Percentiles rank a stretch among this genome's conserved stretches.
These are phyloP conservation scores for Globisporangium acanthophoron DNA, from an alignment of 352 stramenopile species.

Conservation along the genomic window DNA sequence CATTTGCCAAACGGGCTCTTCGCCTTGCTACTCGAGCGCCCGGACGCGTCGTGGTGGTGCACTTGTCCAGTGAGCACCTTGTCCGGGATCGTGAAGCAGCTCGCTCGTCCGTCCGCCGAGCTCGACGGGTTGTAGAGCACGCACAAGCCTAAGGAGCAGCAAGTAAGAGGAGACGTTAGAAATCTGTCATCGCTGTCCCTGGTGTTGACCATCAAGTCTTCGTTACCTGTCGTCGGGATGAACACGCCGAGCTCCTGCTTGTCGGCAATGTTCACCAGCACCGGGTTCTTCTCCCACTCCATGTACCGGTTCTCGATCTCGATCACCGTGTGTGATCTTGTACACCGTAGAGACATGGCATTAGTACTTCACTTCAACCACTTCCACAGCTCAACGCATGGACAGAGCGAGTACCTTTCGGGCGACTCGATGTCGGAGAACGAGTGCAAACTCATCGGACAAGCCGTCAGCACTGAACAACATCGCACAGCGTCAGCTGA, in stretches of 20 bases:
- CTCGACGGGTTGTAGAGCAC: conserved; percentile 38
- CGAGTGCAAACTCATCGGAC: conserved; percentile 53
- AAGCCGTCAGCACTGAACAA: conserved; percentile 38
- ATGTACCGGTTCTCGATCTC: conserved; percentile 68
- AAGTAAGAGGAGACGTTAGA: not conserved
- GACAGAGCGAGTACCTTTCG: conserved; percentile 21
- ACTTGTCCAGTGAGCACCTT: conserved; percentile 40
- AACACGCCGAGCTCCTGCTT: conserved; percentile 48
- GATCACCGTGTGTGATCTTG: conserved; percentile 40
- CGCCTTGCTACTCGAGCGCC: not conserved
- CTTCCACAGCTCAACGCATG: not conserved
- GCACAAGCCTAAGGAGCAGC: conserved; percentile 22
- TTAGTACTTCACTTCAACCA: not conserved
- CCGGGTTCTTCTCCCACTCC: conserved; percentile 47
- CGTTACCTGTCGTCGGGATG: conserved; percentile 44
- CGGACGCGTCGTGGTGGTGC: conserved; percentile 24
- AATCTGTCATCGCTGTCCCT: too few species aligned
- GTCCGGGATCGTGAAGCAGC: conserved; percentile 51
- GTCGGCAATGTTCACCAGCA: conserved; percentile 40
- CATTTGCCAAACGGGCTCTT: conserved; percentile 37
- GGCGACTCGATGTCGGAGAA: conserved; percentile 46
- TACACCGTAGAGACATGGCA: not conserved
- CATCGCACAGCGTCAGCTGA: not conserved
- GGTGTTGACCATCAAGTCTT: not conserved
- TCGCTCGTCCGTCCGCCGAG: conserved; percentile 33